Evolutionary conservation across 305 asterid species (phyloP), one percentile per base, ranked within the genome.

Genomic region (Rubia peregrina): DNA sequence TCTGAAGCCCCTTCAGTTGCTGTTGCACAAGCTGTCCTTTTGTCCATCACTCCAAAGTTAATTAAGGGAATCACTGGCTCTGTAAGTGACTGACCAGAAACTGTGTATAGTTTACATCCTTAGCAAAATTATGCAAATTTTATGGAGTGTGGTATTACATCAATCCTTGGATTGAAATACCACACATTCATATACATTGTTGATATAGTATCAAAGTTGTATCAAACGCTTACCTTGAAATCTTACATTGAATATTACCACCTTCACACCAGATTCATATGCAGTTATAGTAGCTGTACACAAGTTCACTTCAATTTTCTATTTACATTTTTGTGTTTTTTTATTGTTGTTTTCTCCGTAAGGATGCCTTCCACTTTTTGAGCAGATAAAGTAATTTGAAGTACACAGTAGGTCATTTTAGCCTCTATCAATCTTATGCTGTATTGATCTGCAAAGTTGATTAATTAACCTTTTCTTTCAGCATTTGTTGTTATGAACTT

Each of bases 1-100:
- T 83, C 97, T 68, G 99, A 95, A 92, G 98, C 92, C 79, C 98
- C 99, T 77, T 77, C 82, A 68, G 70, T 88, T 44, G 66, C 90
- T 71, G 85, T 83, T 74, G 96, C 97, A 75, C 90, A 86, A 79
- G 81, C 87, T 59, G 83, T 95, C 77, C 95, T 92, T 66, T 85
- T 84, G 36, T 84, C 95, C 56, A 80, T 90, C 70, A 85, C 97
- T 12, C 99, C 99, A 9, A 92, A 95, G 85, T 82, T 95, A 87
- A 85, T 88, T 70, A 78, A 72, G 69, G 99, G 99, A 80, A 92
- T 95, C 73, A 83, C 88, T 62, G 76, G 81, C 24, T 84, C 72
- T 66, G 87, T 83, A 77, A 83, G 87, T 78, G 64, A 14, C 63
- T 65, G 41, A 65, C 49, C 69, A 40, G 56, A 16, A 24, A 71